Percentiles rank a stretch among this genome's conserved stretches.
Evolutionary conservation across 2,329 filamentous ascomycete genomes (phyloP).

Genomic region (Bipolaris cookei): DNA sequence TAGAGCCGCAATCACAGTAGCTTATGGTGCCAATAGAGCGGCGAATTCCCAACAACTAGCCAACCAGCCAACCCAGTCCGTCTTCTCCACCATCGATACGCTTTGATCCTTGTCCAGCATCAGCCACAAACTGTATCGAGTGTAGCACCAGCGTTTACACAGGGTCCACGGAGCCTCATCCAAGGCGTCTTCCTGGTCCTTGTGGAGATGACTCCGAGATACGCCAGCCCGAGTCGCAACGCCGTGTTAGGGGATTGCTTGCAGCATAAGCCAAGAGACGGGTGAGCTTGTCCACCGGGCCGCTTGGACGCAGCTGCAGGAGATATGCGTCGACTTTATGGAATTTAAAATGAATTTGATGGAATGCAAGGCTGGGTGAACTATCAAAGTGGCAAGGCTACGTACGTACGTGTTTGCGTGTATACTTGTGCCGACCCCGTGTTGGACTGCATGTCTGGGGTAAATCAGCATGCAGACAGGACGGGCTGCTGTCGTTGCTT

Average conservation of each 20-base stretch:
- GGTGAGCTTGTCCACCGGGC: conserved; percentile 23
- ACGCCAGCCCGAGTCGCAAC: neutral
- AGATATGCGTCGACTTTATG: neutral
- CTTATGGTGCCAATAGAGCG: conserved; percentile 14
- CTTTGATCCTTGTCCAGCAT: neutral
- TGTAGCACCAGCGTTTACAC: conserved; percentile 7
- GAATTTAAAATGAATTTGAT: conserved; percentile 5
- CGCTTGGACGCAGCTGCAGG: conserved; percentile 14
- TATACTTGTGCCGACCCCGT: neutral
- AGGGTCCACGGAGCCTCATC: conserved; percentile 10
- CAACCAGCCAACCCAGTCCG: neutral
- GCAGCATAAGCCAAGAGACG: conserved; percentile 10
- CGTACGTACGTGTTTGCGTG: neutral
- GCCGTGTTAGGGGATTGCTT: conserved; percentile 18
- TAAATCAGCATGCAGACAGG: neutral
- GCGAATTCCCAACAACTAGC: conserved; percentile 23
- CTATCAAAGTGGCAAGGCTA: neutral
- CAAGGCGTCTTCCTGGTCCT: neutral
- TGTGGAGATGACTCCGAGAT: conserved; percentile 12
- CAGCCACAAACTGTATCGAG: conserved; percentile 6
- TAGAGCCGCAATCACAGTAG: conserved; percentile 18
- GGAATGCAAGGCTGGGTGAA: conserved; percentile 1
- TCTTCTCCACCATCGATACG: conserved; percentile 9
- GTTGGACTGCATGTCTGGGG: conserved; percentile 1
- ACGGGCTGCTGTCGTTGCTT: neutral